Evolutionary conservation across 208 protist species (phyloP).

Genomic region (Acanthamoeba royreba): DNA sequence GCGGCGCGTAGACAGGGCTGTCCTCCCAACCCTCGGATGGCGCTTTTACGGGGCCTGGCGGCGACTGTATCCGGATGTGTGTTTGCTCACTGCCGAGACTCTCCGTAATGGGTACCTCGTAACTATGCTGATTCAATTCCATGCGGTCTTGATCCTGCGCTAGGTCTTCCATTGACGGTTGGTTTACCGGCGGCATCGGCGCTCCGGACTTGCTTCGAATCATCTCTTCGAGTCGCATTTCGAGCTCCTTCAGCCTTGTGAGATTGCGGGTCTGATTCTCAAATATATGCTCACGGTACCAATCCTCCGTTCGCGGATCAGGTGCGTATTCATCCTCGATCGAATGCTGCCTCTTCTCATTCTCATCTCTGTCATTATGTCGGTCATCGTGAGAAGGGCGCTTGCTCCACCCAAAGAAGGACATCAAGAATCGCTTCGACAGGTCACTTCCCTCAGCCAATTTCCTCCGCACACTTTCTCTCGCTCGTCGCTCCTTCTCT

Average conservation of each 20-base stretch:
- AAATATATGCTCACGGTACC: background rate
- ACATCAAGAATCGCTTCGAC: background rate
- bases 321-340: background rate
- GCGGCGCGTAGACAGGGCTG: background rate
- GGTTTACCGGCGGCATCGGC: no score
- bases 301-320: background rate
- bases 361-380: no score
- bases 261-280: background rate
- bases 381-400: no score
- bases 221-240: constrained; percentile 4
- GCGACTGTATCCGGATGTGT: no score
- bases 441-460: background rate
- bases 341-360: background rate
- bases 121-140: no score
- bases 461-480: background rate
- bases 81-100: background rate
- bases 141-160: no score
- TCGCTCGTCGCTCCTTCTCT: background rate
- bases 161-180: background rate
- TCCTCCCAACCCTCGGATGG: background rate
- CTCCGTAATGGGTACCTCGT: no score
- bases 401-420: background rate
- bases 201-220: no score
- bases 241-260: background rate
- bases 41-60: background rate